phyloP scores from a whole-genome alignment of 2,329 filamentous ascomycete genomes.

The Ophiocordyceps sinensis region DNA sequence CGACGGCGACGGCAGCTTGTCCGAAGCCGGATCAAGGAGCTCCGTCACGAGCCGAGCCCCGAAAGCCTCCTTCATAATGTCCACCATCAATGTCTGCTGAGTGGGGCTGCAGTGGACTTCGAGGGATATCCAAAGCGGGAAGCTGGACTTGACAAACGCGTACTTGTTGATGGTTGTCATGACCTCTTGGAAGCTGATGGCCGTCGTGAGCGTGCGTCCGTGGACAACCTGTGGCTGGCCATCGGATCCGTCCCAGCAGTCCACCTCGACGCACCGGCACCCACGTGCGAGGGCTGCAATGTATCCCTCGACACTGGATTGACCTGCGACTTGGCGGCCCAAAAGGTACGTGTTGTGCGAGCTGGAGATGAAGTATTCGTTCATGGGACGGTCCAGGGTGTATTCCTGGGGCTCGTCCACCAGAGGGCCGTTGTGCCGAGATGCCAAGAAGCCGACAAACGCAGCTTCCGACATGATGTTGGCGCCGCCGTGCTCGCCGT shows the following conservation, averaged over 20 bases:
- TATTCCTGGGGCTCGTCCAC: slow-evolving; percentile 44
- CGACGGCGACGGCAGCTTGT: slow-evolving; percentile 68
- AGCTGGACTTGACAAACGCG: slow-evolving; percentile 75
- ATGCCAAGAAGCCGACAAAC: slow-evolving; percentile 66
- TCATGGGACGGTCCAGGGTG: slow-evolving; percentile 67
- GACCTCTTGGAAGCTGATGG: slow-evolving; percentile 80
- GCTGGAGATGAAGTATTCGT: slow-evolving; percentile 96
- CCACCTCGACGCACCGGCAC: slow-evolving; percentile 91
- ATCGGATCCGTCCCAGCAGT: slow-evolving; percentile 92
- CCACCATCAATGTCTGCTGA: slow-evolving; percentile 80
- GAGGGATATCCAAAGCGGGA: slow-evolving; percentile 85
- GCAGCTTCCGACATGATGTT: slow-evolving; percentile 58
- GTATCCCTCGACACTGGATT: slow-evolving; percentile 90
- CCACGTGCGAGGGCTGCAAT: slow-evolving; percentile 76
- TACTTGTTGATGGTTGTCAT: slow-evolving; percentile 91
- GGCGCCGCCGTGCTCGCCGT: slow-evolving; percentile 29
- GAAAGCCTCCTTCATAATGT: slow-evolving; percentile 76
- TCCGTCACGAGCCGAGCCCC: slow-evolving; percentile 65
- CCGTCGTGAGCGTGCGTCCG: slow-evolving; percentile 75
- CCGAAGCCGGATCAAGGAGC: slow-evolving; percentile 53
- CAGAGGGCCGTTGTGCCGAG: slow-evolving; percentile 56
- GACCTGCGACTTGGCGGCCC: slow-evolving; percentile 76
- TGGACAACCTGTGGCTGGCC: slow-evolving; percentile 84
- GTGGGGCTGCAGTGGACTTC: slow-evolving; percentile 81
- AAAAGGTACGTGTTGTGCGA: slow-evolving; percentile 97